These are phyloP conservation scores for Royoungia palumana DNA, from an alignment of 768 basidiomycete genomes.

Conservation along the genomic window DNA sequence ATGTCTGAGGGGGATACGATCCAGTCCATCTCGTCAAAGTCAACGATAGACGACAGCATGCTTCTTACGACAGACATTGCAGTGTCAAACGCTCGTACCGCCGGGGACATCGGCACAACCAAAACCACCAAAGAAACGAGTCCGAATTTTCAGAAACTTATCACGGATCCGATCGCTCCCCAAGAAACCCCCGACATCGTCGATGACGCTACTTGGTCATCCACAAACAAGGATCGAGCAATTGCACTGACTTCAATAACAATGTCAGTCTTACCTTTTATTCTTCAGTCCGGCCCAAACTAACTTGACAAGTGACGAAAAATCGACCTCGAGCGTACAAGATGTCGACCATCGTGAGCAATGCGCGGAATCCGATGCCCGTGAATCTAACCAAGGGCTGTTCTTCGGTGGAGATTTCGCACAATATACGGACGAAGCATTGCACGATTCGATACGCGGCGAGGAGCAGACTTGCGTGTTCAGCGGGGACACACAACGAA, in stretches of 20 bases:
- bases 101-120: no score
- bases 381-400: no score
- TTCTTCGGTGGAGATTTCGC: not conserved
- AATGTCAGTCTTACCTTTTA: conserved; percentile 1
- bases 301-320: not conserved
- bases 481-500: not conserved
- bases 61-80: no score
- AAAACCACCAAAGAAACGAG: not conserved
- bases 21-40: no score
- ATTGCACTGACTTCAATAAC: not conserved
- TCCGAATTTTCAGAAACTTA: not conserved
- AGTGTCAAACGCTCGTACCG: no score
- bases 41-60: no score
- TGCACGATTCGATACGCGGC: not conserved
- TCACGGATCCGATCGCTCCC: not conserved
- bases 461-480: not conserved
- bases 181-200: not conserved
- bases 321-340: not conserved
- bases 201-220: not conserved
- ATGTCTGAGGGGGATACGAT: no score
- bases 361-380: no score
- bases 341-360: not conserved
- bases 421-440: not conserved
- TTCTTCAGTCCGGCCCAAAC: not conserved
- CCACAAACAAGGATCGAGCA: not conserved